A percentile compares a stretch with the other conserved stretches of the same genome.
Evolutionary conservation across 306 rosid species (phyloP).

Genomic region (Begonia masoniana): DNA sequence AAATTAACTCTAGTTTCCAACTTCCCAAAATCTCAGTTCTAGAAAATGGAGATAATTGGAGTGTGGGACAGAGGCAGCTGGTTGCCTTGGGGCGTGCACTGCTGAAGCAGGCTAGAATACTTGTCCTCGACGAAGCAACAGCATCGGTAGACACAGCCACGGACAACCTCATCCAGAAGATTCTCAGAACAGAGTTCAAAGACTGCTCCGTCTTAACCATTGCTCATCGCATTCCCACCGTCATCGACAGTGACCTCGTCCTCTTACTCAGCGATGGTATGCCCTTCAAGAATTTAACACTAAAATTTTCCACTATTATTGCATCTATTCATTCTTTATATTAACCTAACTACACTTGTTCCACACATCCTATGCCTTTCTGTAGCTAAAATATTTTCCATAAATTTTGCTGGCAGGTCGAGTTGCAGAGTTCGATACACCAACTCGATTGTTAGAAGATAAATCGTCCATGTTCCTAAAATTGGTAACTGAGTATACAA

Average conservation of each 20-base stretch:
- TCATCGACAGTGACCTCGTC: constrained; percentile 78
- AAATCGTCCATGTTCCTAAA: constrained; percentile 86
- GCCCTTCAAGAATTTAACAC: constrained; percentile 9
- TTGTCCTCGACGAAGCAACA: constrained; percentile 97
- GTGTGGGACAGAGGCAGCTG: constrained; percentile 97
- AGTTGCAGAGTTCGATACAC: constrained; percentile 76
- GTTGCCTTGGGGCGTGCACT: constrained; percentile 90
- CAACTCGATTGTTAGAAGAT: constrained; percentile 60
- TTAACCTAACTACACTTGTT: too few relatives aligned
- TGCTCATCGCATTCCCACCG: constrained; percentile 93
- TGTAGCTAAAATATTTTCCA: too few relatives aligned
- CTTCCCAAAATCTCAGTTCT: constrained; percentile 41
- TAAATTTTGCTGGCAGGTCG: constrained; percentile 42
- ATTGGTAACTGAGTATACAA: constrained; percentile 71
- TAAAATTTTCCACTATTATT: background rate
- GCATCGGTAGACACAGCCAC: constrained; percentile 96
- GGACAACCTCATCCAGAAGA: constrained; percentile 82
- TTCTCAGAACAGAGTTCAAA: constrained; percentile 66
- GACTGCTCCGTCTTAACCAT: constrained; percentile 84
- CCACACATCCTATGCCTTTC: too few relatives aligned
- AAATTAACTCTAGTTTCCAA: background rate
- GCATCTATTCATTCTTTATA: too few relatives aligned
- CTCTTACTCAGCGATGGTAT: constrained; percentile 85
- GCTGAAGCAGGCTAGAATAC: constrained; percentile 81
- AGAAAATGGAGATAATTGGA: constrained; percentile 99